Percentiles rank a stretch among this genome's conserved stretches.
These are phyloP conservation scores for Penicillium longicatenatum DNA, from an alignment of 495 filamentous ascomycete genomes.

Conservation along the genomic window DNA sequence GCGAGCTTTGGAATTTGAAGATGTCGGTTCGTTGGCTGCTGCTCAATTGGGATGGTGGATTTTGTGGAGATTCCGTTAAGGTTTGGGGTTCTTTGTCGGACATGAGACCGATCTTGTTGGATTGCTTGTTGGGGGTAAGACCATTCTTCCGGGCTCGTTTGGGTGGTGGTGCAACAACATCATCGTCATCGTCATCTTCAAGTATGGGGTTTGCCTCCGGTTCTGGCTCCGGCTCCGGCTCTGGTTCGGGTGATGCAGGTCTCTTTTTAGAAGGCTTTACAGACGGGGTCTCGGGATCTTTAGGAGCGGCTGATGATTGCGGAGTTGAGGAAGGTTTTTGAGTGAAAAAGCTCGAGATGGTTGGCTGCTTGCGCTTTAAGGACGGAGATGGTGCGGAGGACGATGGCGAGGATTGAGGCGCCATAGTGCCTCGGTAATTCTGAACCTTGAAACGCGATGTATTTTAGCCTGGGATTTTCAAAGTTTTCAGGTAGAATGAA, in stretches of 20 bases:
- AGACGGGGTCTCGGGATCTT: conserved; percentile 12
- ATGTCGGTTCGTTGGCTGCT: conserved; percentile 42
- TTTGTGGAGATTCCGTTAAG: conserved; percentile 11
- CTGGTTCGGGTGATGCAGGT: conserved; percentile 13
- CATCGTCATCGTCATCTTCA: conserved; percentile 36
- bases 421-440: conserved; percentile 24
- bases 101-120: conserved; percentile 19
- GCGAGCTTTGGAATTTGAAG: conserved; percentile 45
- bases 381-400: conserved; percentile 43
- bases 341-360: conserved; percentile 85
- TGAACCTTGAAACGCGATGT: neutral
- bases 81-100: conserved; percentile 17
- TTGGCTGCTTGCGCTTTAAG: conserved; percentile 67
- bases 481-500: neutral
- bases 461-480: neutral
- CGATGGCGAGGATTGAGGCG: conserved; percentile 43
- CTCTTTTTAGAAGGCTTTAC: conserved; percentile 19
- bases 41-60: conserved; percentile 20
- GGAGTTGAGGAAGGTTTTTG: conserved; percentile 51
- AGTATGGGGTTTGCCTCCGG: conserved; percentile 23
- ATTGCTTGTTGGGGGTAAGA: conserved; percentile 2
- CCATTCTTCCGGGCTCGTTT: conserved; percentile 38
- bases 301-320: conserved; percentile 10
- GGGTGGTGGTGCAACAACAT: conserved; percentile 40
- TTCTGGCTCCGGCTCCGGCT: conserved; percentile 5